Base-by-base conservation (phyloP, 2,329 filamentous ascomycete genomes). In the Colletotrichum sidae region DNA sequence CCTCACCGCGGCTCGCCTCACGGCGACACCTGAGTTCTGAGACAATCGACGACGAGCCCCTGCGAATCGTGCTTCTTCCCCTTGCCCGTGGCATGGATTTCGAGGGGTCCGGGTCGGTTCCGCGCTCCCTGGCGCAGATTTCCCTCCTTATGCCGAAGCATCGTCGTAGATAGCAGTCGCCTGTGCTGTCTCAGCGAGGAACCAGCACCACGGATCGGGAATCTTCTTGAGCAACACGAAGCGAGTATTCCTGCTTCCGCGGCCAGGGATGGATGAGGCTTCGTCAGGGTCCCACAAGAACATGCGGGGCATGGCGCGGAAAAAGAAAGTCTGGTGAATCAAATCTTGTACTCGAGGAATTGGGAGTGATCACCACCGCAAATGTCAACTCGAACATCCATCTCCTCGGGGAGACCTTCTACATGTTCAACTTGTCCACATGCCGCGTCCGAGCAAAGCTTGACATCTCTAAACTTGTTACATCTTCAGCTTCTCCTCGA, bases 131-230 rank as follows among this genome's bases (percentile, higher is more conserved):
- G 52, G 37, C 25, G 12, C 35, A 15, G 47, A 47, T 46, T 47
- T 56, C 10, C 62, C 59, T 65, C 52, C 8, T 61, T 41, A 35
- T 42, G 38, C 8, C 37, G 35, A 35, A 25, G 17, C 37, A 46
- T 46, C 17, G 10, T 34, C 46, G 15, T n/a, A 11, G 33, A 55
- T 47, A 51, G 53, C 49, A 51, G 34, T 56, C 62, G 62, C 38
- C 25, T 65, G 25, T 25, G 25, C 25, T 25, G 58, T 62, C 62
- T 65, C 52, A 65, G 35, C 35, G 7, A 41, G 44, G 41, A 53
- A 53, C 58, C 62, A 46, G 46, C 44, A 49, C 62, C 62, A 52
- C 59, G 62, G 62, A 62, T 56, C 62, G 58, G 62, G 62, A 55
- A 62, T 51, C n/a, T 58, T 44, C 52, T 61, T 37, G 62, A 55